These are phyloP conservation scores for Kuraishia cidri DNA, from an alignment of 805 yeast species.

Conservation along the genomic window DNA sequence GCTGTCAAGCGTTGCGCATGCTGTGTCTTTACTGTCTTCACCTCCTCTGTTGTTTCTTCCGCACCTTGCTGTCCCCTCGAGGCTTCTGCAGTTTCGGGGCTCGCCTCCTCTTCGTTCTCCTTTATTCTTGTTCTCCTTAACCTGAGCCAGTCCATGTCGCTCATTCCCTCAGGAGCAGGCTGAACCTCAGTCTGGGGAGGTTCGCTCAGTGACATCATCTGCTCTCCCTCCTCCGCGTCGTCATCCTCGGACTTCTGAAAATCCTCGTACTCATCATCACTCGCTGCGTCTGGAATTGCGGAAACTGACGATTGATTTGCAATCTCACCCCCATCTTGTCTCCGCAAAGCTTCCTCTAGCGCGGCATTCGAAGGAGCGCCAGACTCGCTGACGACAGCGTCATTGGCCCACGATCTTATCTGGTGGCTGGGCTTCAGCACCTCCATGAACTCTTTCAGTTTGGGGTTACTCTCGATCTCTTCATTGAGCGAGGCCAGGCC, in stretches of 20 bases:
- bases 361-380: constrained; percentile 37
- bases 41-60: constrained; percentile 7
- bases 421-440: constrained; percentile 73
- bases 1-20: not conserved
- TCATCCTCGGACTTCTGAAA: constrained; percentile 24
- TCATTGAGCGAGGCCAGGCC: constrained; percentile 33
- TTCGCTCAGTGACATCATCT: constrained; percentile 27
- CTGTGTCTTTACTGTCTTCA: not conserved
- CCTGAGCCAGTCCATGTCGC: constrained; percentile 86
- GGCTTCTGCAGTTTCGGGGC: not conserved
- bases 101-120: constrained; percentile 21
- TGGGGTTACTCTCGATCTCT: constrained; percentile 55
- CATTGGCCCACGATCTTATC: constrained; percentile 70
- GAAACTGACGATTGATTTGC: constrained; percentile 11
- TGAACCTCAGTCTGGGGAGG: constrained; percentile 3
- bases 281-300: constrained; percentile 25
- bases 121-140: constrained; percentile 64
- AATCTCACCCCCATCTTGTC: constrained; percentile 6
- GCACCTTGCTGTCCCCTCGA: constrained; percentile 3
- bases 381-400: constrained; percentile 34
- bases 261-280: constrained; percentile 47
- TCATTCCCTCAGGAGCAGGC: constrained; percentile 27
- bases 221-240: constrained; percentile 36
- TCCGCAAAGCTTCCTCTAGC: constrained; percentile 30
- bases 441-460: constrained; percentile 72